Evolutionary conservation across 2,329 filamentous ascomycete genomes (phyloP).

Genomic region (Orbilia quercus): DNA sequence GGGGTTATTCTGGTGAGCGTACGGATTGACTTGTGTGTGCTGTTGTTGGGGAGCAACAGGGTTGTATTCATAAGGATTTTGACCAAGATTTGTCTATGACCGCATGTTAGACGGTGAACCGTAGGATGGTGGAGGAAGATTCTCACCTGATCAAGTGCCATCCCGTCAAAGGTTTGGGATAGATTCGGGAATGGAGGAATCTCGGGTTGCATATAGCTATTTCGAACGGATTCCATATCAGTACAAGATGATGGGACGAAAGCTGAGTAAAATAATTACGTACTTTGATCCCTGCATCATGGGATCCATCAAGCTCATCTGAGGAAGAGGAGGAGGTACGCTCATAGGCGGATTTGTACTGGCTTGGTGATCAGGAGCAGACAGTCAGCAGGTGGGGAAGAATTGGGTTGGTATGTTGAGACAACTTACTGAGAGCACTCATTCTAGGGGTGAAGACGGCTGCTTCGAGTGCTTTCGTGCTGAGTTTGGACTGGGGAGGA

Average conservation of each 20-base stretch:
- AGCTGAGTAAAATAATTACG: not conserved
- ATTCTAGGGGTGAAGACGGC: constrained; percentile 83
- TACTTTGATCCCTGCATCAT: constrained; percentile 51
- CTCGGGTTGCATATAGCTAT: constrained; percentile 48
- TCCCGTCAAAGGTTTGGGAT: constrained; percentile 44
- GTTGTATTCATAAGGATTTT: constrained; percentile 61
- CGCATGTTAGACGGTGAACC: constrained; percentile 1
- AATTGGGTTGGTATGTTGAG: constrained; percentile 61
- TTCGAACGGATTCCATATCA: not conserved
- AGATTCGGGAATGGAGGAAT: constrained; percentile 48
- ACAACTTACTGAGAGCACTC: constrained; percentile 60
- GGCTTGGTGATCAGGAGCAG: constrained; percentile 21
- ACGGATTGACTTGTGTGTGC: constrained; percentile 64
- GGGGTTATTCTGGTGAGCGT: constrained; percentile 69
- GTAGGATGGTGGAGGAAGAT: not conserved
- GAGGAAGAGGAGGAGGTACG: constrained; percentile 63
- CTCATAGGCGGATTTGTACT: constrained; percentile 59
- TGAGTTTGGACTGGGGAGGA: constrained; percentile 76
- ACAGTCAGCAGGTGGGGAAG: constrained; percentile 21
- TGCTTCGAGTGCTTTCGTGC: constrained; percentile 88
- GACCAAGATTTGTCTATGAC: constrained; percentile 60
- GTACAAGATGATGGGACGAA: no score
- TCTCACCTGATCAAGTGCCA: constrained; percentile 37
- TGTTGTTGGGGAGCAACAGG: constrained; percentile 63
- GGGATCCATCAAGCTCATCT: constrained; percentile 55